phyloP scores from a whole-genome alignment of 2,329 filamentous ascomycete species.

The Claviceps spartinae region DNA sequence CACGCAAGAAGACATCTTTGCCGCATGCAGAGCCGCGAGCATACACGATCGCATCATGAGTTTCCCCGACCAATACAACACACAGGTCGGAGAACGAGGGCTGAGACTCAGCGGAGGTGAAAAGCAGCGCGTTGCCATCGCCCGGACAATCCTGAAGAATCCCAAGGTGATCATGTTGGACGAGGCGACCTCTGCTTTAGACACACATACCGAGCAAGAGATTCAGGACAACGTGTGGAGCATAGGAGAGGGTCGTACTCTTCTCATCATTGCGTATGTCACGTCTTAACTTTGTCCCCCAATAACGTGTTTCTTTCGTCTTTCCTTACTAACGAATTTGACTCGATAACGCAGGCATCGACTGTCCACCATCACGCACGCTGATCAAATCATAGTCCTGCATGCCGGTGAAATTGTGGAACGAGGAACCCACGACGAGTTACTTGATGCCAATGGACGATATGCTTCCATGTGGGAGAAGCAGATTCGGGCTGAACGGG shows the following conservation, averaged over 20 bases:
- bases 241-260: slow-evolving; percentile 72
- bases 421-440: slow-evolving; percentile 63
- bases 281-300: too few species aligned
- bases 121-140: slow-evolving; percentile 88
- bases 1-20: slow-evolving; percentile 68
- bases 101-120: slow-evolving; percentile 79
- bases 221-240: slow-evolving; percentile 78
- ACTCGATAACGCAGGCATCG: slow-evolving; percentile 44
- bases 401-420: slow-evolving; percentile 66
- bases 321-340: slow-evolving; percentile 9
- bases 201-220: slow-evolving; percentile 84
- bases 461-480: slow-evolving; percentile 85
- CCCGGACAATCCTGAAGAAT: slow-evolving; percentile 82
- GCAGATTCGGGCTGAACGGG: slow-evolving; percentile 66
- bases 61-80: slow-evolving; percentile 79
- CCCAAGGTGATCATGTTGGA: slow-evolving; percentile 86
- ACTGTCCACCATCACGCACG: slow-evolving; percentile 72
- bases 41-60: slow-evolving; percentile 86
- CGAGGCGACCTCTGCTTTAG: slow-evolving; percentile 82
- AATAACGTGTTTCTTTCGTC: neutral
- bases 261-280: slow-evolving; percentile 83
- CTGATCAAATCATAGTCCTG: slow-evolving; percentile 72
- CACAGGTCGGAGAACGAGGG: slow-evolving; percentile 83
- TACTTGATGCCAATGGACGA: slow-evolving; percentile 55
- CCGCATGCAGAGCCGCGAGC: slow-evolving; percentile 72